These are phyloP conservation scores for Fallopia convolvulus DNA, from an alignment of 148 eudicot genomes.

Conservation along the genomic window DNA sequence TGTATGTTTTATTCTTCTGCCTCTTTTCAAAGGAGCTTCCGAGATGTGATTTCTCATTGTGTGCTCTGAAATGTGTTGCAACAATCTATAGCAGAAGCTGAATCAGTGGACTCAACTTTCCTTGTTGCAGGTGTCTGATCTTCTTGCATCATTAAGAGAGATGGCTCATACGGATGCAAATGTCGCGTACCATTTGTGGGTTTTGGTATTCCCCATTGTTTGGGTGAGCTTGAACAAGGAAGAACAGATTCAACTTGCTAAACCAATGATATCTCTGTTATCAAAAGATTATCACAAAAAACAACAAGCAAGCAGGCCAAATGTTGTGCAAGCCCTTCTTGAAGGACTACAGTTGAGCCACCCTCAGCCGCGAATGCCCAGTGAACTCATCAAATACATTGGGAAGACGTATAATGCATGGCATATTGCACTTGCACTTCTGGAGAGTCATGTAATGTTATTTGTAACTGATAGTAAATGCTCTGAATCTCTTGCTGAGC, in stretches of 20 bases:
- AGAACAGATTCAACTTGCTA: constrained; percentile 89
- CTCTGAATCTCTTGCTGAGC: constrained; percentile 96
- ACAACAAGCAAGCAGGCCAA: constrained; percentile 84
- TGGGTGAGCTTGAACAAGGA: constrained; percentile 98
- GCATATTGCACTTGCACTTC: constrained; percentile 90
- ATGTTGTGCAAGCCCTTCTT: constrained; percentile 94
- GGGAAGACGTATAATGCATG: constrained; percentile 99
- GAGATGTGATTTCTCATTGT: neutral
- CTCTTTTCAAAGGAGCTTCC: neutral
- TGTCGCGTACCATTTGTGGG: constrained; percentile 99
- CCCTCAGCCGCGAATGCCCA: constrained; percentile 99
- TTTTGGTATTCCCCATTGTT: constrained; percentile 94
- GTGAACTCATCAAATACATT: constrained; percentile 92
- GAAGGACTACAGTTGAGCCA: constrained; percentile 99
- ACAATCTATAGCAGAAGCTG: neutral
- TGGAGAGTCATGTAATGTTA: constrained; percentile 97
- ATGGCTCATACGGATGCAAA: constrained; percentile 98
- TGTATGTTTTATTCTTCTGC: neutral
- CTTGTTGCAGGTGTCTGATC: constrained; percentile 76
- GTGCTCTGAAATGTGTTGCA: neutral
- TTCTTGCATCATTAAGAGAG: constrained; percentile 86
- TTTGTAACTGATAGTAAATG: constrained; percentile 86
- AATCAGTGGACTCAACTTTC: neutral
- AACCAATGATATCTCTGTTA: constrained; percentile 85
- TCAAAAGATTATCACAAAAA: constrained; percentile 96